Conservation (phyloP, 2,329 filamentous ascomycete species). For the Fusarium citri region DNA sequence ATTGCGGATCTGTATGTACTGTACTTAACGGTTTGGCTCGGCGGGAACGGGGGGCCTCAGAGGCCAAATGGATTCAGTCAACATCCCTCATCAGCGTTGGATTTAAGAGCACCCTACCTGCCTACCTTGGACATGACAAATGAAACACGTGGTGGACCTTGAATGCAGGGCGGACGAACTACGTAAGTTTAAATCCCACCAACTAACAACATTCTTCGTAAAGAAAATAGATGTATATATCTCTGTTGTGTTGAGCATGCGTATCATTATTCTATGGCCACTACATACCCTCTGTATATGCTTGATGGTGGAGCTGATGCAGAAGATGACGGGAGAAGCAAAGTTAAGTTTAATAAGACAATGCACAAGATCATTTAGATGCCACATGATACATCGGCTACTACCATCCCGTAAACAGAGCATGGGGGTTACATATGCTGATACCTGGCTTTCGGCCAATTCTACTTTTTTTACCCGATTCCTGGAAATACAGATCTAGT, state of each 20-base stretch:
- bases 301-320: not conserved
- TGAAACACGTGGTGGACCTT: constrained; percentile 44
- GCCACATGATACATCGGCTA: not conserved
- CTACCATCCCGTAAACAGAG: not conserved
- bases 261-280: not conserved
- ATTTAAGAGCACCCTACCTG: not conserved
- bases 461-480: not conserved
- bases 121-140: not conserved
- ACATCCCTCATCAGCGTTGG: not conserved
- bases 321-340: not conserved
- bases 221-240: not conserved
- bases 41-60: constrained; percentile 17
- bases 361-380: not conserved
- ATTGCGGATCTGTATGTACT: constrained; percentile 8
- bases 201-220: constrained; percentile 8
- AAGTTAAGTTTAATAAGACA: not conserved
- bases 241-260: not conserved
- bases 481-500: constrained; percentile 34
- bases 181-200: constrained; percentile 41
- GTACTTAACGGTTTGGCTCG: constrained; percentile 3
- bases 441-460: constrained; percentile 11
- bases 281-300: not conserved
- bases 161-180: constrained; percentile 46
- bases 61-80: not conserved
- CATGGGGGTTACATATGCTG: constrained; percentile 1